Base-by-base conservation (phyloP, 2,329 filamentous ascomycete genomes). In the Bipolaris victoriae region DNA sequence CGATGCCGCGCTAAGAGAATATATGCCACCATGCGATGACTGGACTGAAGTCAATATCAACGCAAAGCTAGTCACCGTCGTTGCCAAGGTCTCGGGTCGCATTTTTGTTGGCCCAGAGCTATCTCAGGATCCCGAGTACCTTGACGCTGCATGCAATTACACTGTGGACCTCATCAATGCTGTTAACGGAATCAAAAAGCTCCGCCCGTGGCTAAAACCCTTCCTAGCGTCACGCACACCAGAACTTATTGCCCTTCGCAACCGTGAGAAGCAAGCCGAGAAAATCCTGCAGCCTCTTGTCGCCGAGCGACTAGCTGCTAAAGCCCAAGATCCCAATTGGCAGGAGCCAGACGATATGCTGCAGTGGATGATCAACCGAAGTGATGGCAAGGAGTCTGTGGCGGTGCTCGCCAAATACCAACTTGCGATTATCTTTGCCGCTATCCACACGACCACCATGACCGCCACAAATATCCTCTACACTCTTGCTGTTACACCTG, bases 331-430 rank as follows among this genome's bases (percentile, higher is more conserved):
- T 29, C 67, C 67, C 0, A 63, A 70, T 15, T 76, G 70, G 58
- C 56, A 74, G 50, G 70, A 67, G 37, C 73, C 72, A 4, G 69
- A 77, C 37, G 77, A 78, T 48, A 65, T 78, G 66, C 55, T 78
- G 36, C 72, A 76, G 52, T 77, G 75, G 75, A 62, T 77, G 50
- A 63, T 78, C 51, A 71, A 73, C 26, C 56, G 61, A 11, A 51
- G 48, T 16, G 40, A 58, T 11, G 63, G 61, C 2, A 60, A 24
- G 31, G 50, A 36, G 3, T 54, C 47, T 9, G 22, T 52, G 24
- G 58, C 51, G 11, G 0, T 40, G 0, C 24, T 70, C 7, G 64
- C 62, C 2, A 49, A 57, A 15, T 24, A 48, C 3, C 70, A 73
- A 35, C 65, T 74, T 11, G 53, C 50, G 1, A 51, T 76, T 16